phyloP scores from a whole-genome alignment of 1,139 yeast species.

The Geotrichum siamense region DNA sequence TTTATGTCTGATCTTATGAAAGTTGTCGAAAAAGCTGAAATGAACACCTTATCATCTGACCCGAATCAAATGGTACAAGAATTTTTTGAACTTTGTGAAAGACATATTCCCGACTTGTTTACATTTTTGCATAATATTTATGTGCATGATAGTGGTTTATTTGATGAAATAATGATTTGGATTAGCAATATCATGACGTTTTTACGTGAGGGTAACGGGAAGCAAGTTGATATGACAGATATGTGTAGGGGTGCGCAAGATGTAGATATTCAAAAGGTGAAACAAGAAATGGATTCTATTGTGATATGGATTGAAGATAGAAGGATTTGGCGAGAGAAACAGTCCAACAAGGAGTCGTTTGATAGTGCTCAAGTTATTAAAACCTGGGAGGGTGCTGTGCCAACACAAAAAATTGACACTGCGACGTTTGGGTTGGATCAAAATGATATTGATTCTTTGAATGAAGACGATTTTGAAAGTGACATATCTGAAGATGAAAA shows the following conservation, averaged over 20 bases:
- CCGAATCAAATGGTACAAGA: conserved; percentile 56
- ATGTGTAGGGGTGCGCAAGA: conserved; percentile 31
- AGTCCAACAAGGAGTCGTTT: conserved; percentile 11
- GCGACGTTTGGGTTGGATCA: conserved; percentile 53
- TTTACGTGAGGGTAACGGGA: conserved; percentile 46
- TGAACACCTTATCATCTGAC: conserved; percentile 42
- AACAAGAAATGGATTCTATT: conserved; percentile 41
- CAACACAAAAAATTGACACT: conserved; percentile 41
- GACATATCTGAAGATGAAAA: conserved; percentile 20
- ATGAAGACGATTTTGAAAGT: conserved; percentile 34
- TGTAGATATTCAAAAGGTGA: conserved; percentile 40
- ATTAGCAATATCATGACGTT: conserved; percentile 53
- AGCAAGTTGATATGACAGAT: conserved; percentile 32
- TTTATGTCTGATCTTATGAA: conserved; percentile 66
- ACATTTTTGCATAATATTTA: conserved; percentile 71
- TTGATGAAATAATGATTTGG: conserved; percentile 68
- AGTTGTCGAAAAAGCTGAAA: conserved; percentile 46
- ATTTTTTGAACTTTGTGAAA: conserved; percentile 55
- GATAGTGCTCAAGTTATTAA: conserved; percentile 28
- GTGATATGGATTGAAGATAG: conserved; percentile 42
- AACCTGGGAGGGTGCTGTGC: conserved; percentile 31
- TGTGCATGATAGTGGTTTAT: conserved; percentile 64
- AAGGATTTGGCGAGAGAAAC: conserved; percentile 34
- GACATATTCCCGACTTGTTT: conserved; percentile 66
- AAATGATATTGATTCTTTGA: conserved; percentile 47